Base-by-base conservation (phyloP, 2,329 filamentous ascomycete genomes). In the Aureobasidium sp. region DNA sequence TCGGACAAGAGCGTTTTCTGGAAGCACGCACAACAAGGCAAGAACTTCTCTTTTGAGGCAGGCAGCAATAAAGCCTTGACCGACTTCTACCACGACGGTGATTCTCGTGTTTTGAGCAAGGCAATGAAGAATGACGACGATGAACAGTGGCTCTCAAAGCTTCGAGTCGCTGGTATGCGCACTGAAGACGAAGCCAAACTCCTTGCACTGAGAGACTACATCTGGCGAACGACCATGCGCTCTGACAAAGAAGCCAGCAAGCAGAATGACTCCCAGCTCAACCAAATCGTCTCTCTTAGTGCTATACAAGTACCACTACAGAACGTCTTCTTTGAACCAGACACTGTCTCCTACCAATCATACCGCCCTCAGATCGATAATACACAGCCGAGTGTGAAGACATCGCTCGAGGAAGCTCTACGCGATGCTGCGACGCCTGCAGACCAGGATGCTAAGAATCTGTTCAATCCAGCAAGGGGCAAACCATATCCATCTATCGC, bases 301-400 rank as follows among this genome's bases (percentile, higher is more conserved):
- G 86, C 86, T 44, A 78, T 96, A 57, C 86, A 87, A 14, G 85
- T 97, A 36, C 89, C 87, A 1, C 88, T 90, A 3, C 90, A 96
- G 70, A 97, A 90, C 0, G 87, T 99, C 1, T 88, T 97, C 70
- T 97, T 97, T 69, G 91, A 97, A 67, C 91, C 92, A 61, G 84
- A 85, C 42, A 81, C 81, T 44, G 78, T 84, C 9, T 75, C 85
- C 11, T 76, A 79, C 45, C 74, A 77, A 63, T 64, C 72, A 59
- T 66, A 48, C 14, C 34, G 11, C 14, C 39, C 62, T 27, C 51
- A 48, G 11, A 3, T 39, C 5, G 22, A 60, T 34, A 15, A 12
- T 7, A 25, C 37, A 8, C 44, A 63, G n/a, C 52, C 49, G 20
- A 34, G 36, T 34, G 44, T 36, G 11, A 64, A 45, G 65, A 69